Evolutionary conservation across 768 basidiomycete genomes (phyloP).

Genomic region (Trametopsis cervina): DNA sequence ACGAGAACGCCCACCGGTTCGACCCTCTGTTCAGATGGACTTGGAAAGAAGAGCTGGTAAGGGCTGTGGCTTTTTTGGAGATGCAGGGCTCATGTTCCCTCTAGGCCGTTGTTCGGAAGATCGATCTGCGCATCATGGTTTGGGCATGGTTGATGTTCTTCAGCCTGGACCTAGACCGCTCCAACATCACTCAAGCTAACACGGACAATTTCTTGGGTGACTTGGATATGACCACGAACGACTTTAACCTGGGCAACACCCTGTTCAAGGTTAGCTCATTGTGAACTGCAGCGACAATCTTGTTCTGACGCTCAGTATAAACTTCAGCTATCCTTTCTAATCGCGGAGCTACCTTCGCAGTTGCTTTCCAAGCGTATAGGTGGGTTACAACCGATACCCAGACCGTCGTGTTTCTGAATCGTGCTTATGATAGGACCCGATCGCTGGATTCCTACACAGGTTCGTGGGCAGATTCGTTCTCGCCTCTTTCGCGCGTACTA

Average conservation of each 20-base stretch:
- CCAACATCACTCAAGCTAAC: constrained; percentile 61
- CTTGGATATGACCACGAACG: constrained; percentile 51
- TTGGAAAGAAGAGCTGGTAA: constrained; percentile 56
- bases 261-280: constrained; percentile 39
- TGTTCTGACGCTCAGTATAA: not conserved
- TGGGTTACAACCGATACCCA: not conserved
- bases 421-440: constrained; percentile 33
- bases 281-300: not conserved
- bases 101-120: constrained; percentile 46
- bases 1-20: constrained; percentile 59
- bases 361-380: constrained; percentile 64
- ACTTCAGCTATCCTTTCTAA: constrained; percentile 22
- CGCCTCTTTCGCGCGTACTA: not conserved
- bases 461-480: constrained; percentile 13
- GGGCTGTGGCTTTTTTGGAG: constrained; percentile 12
- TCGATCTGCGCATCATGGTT: constrained; percentile 54
- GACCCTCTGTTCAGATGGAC: constrained; percentile 66
- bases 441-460: constrained; percentile 58
- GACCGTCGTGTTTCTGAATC: not conserved
- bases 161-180: constrained; percentile 48
- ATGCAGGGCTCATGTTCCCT: too few species aligned
- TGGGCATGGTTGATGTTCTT: constrained; percentile 64
- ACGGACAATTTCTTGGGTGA: constrained; percentile 62
- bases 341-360: constrained; percentile 61
- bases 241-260: constrained; percentile 62